These are phyloP conservation scores for Beauveria caledonica DNA, from an alignment of 2,329 filamentous ascomycete genomes.

Conservation along the genomic window DNA sequence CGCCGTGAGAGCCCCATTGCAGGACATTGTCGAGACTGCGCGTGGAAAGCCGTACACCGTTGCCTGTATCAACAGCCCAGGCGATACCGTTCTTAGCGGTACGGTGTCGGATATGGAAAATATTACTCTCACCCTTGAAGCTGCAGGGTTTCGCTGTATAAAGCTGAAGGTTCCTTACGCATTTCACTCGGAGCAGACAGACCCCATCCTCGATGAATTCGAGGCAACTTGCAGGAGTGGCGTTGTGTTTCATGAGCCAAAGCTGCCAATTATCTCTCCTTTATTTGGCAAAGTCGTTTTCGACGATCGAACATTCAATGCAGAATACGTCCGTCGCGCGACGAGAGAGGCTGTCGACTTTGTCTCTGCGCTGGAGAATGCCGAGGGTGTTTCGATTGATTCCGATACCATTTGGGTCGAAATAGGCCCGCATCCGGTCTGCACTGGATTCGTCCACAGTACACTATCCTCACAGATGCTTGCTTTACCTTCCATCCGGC, in stretches of 20 bases:
- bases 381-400: too few relatives aligned
- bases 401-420: too few relatives aligned
- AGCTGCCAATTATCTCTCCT: not conserved
- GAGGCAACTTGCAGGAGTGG: conserved; percentile 11
- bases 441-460: too few relatives aligned
- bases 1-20: not conserved
- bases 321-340: too few relatives aligned
- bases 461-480: too few relatives aligned
- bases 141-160: not conserved
- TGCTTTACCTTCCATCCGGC: not conserved
- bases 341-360: too few relatives aligned
- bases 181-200: not conserved
- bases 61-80: not conserved
- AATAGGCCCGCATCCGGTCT: too few relatives aligned
- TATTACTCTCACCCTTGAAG: too few relatives aligned
- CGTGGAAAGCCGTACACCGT: not conserved
- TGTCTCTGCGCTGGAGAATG: too few relatives aligned
- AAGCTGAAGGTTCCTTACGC: not conserved
- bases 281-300: not conserved
- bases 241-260: not conserved
- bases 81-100: not conserved
- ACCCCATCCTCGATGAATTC: not conserved
- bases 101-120: not conserved
- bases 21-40: not conserved
- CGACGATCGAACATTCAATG: too few relatives aligned